Evolutionary conservation across 345 rosid species (phyloP), one percentile per base, ranked within the genome.

Genomic region (Sonneratia caseolaris): DNA sequence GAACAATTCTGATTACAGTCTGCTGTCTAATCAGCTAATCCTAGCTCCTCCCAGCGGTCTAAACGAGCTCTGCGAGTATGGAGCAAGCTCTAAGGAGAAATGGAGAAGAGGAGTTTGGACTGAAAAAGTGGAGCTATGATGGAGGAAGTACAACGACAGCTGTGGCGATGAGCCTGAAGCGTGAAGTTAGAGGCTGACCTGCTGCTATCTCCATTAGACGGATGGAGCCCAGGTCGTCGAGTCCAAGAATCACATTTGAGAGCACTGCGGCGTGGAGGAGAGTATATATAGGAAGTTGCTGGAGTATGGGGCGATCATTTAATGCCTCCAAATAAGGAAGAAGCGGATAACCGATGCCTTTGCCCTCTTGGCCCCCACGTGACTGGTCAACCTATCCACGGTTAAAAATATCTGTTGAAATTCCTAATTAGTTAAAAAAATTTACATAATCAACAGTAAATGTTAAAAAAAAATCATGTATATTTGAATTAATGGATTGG

Each of bases 261-360:
- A 81, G 76, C 68, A 51, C 75, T 6, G 78, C 72, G 32, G 64
- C 16, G 48, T 66, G 66, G 37, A 78, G 71, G 5, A 15, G n/a
- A 15, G n/a, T 32, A 42, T 64, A 32, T 70, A 66, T 68, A 15
- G 59, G 64, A 59, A 24, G 36, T 9, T 59, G 11, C 11, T 1
- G 9, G 35, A 67, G 72, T 61, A 71, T 79, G 89, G 83, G 96
- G 93, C 83, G 72, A 35, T 66, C 73, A 85, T 82, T 82, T 77
- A 80, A 36, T 78, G 83, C 72, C 42, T 24, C 35, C 35, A 5
- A 11, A 1, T 15, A 32, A 16, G 47, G 13, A 21, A 27, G 11
- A 40, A 40, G 5, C 27, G 48, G 69, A 38, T 66, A 66, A 66
- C 69, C 3, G 13, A 64, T 64, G 68, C 65, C 21, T 56, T 27